phyloP scores from a whole-genome alignment of 148 eudicot species.

The Beta vulgaris region DNA sequence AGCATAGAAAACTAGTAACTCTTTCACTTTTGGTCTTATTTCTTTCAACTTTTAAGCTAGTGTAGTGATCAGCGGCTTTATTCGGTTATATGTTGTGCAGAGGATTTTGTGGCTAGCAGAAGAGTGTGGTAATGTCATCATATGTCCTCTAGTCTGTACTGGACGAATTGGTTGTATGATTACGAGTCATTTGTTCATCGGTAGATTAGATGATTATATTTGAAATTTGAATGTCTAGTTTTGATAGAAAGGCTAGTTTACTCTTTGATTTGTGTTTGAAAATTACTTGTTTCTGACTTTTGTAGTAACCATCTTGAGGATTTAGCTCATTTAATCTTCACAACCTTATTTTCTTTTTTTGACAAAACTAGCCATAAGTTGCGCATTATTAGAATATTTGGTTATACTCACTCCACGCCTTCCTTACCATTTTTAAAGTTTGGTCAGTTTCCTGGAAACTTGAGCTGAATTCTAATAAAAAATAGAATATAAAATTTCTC shows the following conservation, averaged over 20 bases:
- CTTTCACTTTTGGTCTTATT: neutral
- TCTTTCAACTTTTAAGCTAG: neutral
- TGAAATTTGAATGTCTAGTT: neutral
- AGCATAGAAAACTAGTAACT: constrained; percentile 24
- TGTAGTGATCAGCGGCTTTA: constrained; percentile 12
- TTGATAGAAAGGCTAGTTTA: neutral
- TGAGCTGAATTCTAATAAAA: too few species aligned
- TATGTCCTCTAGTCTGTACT: neutral
- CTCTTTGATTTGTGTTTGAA: neutral
- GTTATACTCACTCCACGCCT: too few species aligned
- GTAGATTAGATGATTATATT: constrained; percentile 10
- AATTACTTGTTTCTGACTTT: neutral
- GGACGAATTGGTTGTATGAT: constrained; percentile 16
- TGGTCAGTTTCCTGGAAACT: too few species aligned
- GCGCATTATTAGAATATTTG: too few species aligned
- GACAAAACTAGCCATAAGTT: too few species aligned
- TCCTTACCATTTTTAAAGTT: too few species aligned
- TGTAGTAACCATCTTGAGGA: too few species aligned
- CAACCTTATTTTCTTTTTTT: too few species aligned
- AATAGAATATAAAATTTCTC: too few species aligned
- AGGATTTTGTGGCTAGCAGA: constrained; percentile 14
- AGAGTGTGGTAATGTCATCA: constrained; percentile 10
- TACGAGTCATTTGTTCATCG: constrained; percentile 1
- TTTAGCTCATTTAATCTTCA: too few species aligned
- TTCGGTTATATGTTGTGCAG: neutral